Conservation (phyloP, 805 yeast species). For the Zygoascus flipseniorum region DNA sequence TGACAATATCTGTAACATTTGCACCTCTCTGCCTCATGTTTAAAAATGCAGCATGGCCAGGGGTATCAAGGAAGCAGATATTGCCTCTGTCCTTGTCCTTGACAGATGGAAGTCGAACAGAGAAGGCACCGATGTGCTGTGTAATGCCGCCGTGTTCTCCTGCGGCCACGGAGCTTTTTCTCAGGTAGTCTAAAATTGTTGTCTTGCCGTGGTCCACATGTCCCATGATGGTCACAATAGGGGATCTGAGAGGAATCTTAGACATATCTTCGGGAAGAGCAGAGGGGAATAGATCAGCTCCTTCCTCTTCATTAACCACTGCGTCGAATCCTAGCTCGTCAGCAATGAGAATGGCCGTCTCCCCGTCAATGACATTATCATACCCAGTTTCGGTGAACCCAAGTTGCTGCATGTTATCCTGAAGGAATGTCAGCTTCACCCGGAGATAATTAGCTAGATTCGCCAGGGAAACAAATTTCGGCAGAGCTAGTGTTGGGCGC, state of each 20-base stretch:
- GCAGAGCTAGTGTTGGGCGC: conserved; percentile 34
- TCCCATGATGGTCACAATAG: conserved; percentile 96
- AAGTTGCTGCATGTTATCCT: conserved; percentile 48
- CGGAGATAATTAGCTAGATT: conserved; percentile 66
- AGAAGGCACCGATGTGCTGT: conserved; percentile 96
- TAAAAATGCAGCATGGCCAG: conserved; percentile 95
- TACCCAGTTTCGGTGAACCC: conserved; percentile 68
- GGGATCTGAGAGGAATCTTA: conserved; percentile 62
- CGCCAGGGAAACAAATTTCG: conserved; percentile 70
- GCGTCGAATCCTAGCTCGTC: conserved; percentile 77
- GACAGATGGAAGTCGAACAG: conserved; percentile 65
- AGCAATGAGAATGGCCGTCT: conserved; percentile 77
- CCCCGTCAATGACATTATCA: conserved; percentile 75
- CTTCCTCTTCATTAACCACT: conserved; percentile 45
- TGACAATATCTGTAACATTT: conserved; percentile 80
- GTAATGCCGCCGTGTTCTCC: conserved; percentile 95
- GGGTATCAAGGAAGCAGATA: conserved; percentile 91
- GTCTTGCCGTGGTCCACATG: conserved; percentile 99
- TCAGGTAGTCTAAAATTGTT: conserved; percentile 76
- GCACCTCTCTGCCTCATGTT: conserved; percentile 98
- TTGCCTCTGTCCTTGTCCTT: conserved; percentile 30
- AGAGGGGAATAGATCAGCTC: conserved; percentile 52
- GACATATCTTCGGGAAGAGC: conserved; percentile 41
- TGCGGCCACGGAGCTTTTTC: conserved; percentile 76
- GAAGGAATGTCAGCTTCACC: conserved; percentile 53